These are phyloP conservation scores for Rhodocollybia butyracea DNA, from an alignment of 768 basidiomycete genomes.

Conservation along the genomic window DNA sequence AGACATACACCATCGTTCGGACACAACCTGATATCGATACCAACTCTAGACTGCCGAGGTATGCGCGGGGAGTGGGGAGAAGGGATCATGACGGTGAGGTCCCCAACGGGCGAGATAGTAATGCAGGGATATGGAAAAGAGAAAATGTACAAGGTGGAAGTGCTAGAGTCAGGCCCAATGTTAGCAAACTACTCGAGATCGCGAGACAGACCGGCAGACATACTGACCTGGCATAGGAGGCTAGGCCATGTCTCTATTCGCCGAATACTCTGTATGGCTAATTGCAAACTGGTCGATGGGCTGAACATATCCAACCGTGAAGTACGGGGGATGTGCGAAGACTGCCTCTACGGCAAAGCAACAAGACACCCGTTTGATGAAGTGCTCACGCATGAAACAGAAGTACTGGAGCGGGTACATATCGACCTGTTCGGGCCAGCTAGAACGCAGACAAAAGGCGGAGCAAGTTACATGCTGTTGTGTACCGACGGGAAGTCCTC, in stretches of 20 bases:
- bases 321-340: too few relatives aligned
- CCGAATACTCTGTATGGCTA: slow-evolving; percentile 11
- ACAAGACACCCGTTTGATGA: too few relatives aligned
- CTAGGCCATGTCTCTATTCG: slow-evolving; percentile 12
- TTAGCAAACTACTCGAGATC: not conserved
- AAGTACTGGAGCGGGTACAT: slow-evolving; percentile 15
- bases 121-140: not conserved
- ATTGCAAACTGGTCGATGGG: slow-evolving; percentile 17
- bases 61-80: not conserved
- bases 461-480: slow-evolving; percentile 20
- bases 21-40: not conserved
- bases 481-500: slow-evolving; percentile 19
- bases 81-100: not conserved
- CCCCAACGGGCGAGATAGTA: not conserved
- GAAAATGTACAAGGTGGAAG: not conserved
- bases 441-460: slow-evolving; percentile 12
- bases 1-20: not conserved
- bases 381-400: slow-evolving; percentile 16
- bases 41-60: not conserved
- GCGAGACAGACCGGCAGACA: not conserved
- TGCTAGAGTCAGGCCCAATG: not conserved
- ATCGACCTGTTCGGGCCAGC: slow-evolving; percentile 24
- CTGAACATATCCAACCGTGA: slow-evolving; percentile 15
- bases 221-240: not conserved
- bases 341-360: slow-evolving; percentile 23